Evolutionary conservation across 2,329 filamentous ascomycete genomes (phyloP).

Genomic region (Cytospora leucostoma): DNA sequence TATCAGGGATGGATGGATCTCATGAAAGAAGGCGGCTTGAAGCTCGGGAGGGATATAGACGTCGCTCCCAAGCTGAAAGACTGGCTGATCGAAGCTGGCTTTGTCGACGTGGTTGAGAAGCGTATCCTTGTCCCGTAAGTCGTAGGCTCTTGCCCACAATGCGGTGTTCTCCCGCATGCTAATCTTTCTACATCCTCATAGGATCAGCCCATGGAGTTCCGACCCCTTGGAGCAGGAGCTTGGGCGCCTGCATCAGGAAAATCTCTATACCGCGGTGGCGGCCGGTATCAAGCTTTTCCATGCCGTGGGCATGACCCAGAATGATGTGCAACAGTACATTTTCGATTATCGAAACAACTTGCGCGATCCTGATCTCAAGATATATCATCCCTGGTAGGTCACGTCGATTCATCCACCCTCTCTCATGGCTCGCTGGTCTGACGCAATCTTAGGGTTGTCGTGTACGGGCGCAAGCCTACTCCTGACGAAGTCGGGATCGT

Average conservation of each 20-base stretch:
- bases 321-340: not conserved
- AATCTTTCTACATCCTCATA: not conserved
- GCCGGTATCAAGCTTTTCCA: not conserved
- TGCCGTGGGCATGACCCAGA: not conserved
- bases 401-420: not conserved
- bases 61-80: slow-evolving; percentile 39
- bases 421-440: not conserved
- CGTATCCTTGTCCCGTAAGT: not conserved
- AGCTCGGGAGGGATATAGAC: slow-evolving; percentile 41
- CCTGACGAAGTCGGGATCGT: not conserved
- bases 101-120: slow-evolving; percentile 55
- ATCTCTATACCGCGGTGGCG: not conserved
- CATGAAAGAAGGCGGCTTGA: slow-evolving; percentile 41
- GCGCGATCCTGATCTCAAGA: not conserved
- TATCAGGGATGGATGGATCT: slow-evolving; percentile 44
- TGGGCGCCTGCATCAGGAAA: not conserved
- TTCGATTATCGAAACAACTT: not conserved
- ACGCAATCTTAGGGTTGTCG: not conserved
- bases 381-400: not conserved
- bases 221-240: not conserved
- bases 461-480: not conserved
- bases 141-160: not conserved
- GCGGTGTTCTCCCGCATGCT: not conserved
- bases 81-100: slow-evolving; percentile 50
- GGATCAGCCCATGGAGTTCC: not conserved